A percentile compares a stretch with the other conserved stretches of the same genome.
These are phyloP conservation scores for Boletus pseudo-olivaceus DNA, from an alignment of 768 basidiomycete species.

Conservation along the genomic window DNA sequence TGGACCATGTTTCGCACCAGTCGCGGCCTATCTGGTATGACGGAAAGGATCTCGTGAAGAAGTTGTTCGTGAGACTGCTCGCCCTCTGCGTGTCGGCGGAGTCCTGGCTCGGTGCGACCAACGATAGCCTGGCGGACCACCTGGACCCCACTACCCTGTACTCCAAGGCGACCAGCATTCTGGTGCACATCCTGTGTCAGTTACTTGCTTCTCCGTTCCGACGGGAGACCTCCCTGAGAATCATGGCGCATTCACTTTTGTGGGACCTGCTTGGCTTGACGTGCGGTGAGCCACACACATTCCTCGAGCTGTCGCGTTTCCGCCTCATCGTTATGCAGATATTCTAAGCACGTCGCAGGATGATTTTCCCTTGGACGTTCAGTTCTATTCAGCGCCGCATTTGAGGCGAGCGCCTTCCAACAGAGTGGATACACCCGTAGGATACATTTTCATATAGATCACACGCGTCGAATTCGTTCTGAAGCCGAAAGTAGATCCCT, in stretches of 20 bases:
- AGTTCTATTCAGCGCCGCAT: conserved; percentile 39
- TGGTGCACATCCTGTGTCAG: conserved; percentile 43
- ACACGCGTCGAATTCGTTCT: conserved; percentile 7
- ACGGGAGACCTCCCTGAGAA: conserved; percentile 19
- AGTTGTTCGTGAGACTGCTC: conserved; percentile 48
- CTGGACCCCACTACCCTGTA: conserved; percentile 49
- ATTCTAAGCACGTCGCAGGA: conserved; percentile 34
- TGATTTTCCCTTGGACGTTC: conserved; percentile 36
- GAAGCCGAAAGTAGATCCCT: conserved; percentile 29
- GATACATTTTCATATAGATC: conserved; percentile 1
- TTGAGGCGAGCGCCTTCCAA: conserved; percentile 31
- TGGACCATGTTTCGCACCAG: conserved; percentile 47
- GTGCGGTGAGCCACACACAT: background rate
- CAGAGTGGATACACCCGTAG: conserved; percentile 34
- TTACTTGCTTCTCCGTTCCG: conserved; percentile 21
- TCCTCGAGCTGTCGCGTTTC: background rate
- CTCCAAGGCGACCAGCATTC: conserved; percentile 41
- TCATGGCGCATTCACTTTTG: conserved; percentile 19
- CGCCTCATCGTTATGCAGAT: conserved; percentile 27
- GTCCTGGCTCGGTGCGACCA: conserved; percentile 52
- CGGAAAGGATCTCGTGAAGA: conserved; percentile 44
- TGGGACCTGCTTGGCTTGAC: conserved; percentile 19
- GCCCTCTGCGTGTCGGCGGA: conserved; percentile 55
- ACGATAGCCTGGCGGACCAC: conserved; percentile 36
- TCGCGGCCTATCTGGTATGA: conserved; percentile 50